phyloP scores from a whole-genome alignment of 805 yeast species.

The Ogataea nitratoaversa region DNA sequence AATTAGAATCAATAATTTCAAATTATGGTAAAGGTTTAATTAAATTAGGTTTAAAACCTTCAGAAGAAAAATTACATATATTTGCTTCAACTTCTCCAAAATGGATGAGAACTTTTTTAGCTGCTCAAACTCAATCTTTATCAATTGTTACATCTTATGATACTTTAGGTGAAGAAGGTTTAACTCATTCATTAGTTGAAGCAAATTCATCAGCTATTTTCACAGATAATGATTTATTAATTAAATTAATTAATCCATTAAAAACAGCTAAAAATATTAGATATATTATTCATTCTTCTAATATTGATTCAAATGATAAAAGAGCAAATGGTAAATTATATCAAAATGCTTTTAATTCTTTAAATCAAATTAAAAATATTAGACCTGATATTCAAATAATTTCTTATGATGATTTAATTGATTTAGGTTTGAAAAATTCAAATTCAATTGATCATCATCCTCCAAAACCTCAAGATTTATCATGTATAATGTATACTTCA shows the following conservation, averaged over 20 bases:
- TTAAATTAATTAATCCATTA: slow-evolving; percentile 67
- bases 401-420: slow-evolving; percentile 60
- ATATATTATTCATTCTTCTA: slow-evolving; percentile 67
- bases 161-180: slow-evolving; percentile 84
- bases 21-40: slow-evolving; percentile 72
- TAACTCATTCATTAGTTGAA: slow-evolving; percentile 79
- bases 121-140: slow-evolving; percentile 70
- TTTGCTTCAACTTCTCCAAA: slow-evolving; percentile 84
- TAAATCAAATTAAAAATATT: slow-evolving; percentile 53
- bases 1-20: slow-evolving; percentile 47
- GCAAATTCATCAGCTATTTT: slow-evolving; percentile 76
- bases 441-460: slow-evolving; percentile 34
- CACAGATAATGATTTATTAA: slow-evolving; percentile 75
- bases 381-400: slow-evolving; percentile 74
- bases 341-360: slow-evolving; percentile 51
- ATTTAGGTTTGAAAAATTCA: slow-evolving; percentile 55
- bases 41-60: slow-evolving; percentile 65
- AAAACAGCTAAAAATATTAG: slow-evolving; percentile 56
- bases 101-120: slow-evolving; percentile 88
- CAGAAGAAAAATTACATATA: slow-evolving; percentile 64
- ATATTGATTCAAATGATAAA: slow-evolving; percentile 56
- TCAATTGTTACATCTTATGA: slow-evolving; percentile 96
- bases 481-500: slow-evolving; percentile 84
- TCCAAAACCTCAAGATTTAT: slow-evolving; percentile 55
- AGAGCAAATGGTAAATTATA: slow-evolving; percentile 60